Evolutionary conservation across 441 rosid genomes (phyloP).

Genomic region (Breynia disticha): DNA sequence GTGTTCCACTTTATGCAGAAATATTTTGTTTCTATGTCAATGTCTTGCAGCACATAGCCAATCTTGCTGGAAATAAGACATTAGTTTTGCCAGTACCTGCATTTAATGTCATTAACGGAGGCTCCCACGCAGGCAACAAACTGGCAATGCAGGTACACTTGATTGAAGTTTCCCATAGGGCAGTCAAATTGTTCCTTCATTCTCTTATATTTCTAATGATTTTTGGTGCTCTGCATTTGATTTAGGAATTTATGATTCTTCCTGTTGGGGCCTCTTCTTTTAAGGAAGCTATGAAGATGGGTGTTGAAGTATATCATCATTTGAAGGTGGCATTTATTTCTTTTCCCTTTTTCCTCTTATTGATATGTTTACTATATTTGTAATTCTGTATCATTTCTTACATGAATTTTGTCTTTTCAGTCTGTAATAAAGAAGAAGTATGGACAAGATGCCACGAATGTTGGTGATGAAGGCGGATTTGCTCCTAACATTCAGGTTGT

Average conservation of each 20-base stretch:
- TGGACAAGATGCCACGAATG: conserved; percentile 96
- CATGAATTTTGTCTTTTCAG: conserved; percentile 20
- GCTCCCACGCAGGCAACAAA: conserved; percentile 96
- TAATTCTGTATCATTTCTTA: not conserved
- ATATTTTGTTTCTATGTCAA: not conserved
- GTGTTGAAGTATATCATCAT: conserved; percentile 85
- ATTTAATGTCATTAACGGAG: conserved; percentile 94
- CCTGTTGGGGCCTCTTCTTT: conserved; percentile 86
- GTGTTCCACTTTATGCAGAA: not conserved
- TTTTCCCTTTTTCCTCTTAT: not conserved
- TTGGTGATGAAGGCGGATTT: conserved; percentile 97
- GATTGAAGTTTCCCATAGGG: not conserved
- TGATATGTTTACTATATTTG: not conserved
- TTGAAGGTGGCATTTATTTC: conserved; percentile 39
- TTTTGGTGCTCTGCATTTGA: not conserved
- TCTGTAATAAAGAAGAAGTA: conserved; percentile 91
- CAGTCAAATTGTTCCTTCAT: not conserved
- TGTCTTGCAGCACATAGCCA: conserved; percentile 73
- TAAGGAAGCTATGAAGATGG: conserved; percentile 97
- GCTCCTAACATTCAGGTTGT: conserved; percentile 91
- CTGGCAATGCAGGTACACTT: conserved; percentile 76
- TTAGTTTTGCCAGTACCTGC: conserved; percentile 94
- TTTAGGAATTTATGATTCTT: conserved; percentile 89
- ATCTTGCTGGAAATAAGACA: conserved; percentile 78
- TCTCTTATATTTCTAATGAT: not conserved